A percentile compares a stretch with the other conserved stretches of the same genome.
phyloP scores from a whole-genome alignment of 768 basidiomycete genomes.

The Galerina marginata region DNA sequence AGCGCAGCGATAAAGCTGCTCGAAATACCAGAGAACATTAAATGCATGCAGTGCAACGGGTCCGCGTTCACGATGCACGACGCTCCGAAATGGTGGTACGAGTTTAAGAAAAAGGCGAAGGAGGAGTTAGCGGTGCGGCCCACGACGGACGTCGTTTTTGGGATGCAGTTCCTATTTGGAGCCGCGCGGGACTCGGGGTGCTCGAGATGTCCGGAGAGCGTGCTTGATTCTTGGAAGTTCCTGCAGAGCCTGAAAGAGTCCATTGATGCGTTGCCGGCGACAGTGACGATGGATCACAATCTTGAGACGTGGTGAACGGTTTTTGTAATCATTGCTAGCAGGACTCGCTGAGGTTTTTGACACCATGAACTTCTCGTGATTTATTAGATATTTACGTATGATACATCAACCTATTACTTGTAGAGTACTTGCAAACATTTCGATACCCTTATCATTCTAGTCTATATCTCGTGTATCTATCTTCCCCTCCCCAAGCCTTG shows the following conservation, averaged over 20 bases:
- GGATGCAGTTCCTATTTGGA: constrained; percentile 60
- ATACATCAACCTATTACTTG: too few relatives aligned
- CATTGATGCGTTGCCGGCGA: constrained; percentile 54
- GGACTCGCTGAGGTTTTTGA: too few relatives aligned
- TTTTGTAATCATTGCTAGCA: neutral
- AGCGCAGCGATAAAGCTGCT: constrained; percentile 54
- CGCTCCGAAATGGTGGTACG: constrained; percentile 73
- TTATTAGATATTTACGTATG: too few relatives aligned
- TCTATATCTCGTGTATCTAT: too few relatives aligned
- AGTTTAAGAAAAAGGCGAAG: constrained; percentile 60
- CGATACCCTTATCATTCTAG: too few relatives aligned
- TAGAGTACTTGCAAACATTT: too few relatives aligned
- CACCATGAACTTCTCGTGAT: too few relatives aligned
- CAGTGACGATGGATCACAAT: constrained; percentile 3
- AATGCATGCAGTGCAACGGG: constrained; percentile 75
- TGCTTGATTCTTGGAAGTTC: constrained; percentile 65
- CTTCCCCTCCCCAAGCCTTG: too few relatives aligned
- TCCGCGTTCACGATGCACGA: constrained; percentile 46
- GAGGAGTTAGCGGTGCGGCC: constrained; percentile 63
- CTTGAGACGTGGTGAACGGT: neutral
- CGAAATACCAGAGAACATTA: constrained; percentile 50
- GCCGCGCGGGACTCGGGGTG: constrained; percentile 59
- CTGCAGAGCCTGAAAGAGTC: constrained; percentile 56
- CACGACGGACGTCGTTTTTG: constrained; percentile 64
- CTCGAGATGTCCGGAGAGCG: constrained; percentile 67